Percentiles rank a stretch among this genome's conserved stretches.
Conservation (phyloP, 108 stramenopile species). For the Pseudonitzschia multistriata region DNA sequence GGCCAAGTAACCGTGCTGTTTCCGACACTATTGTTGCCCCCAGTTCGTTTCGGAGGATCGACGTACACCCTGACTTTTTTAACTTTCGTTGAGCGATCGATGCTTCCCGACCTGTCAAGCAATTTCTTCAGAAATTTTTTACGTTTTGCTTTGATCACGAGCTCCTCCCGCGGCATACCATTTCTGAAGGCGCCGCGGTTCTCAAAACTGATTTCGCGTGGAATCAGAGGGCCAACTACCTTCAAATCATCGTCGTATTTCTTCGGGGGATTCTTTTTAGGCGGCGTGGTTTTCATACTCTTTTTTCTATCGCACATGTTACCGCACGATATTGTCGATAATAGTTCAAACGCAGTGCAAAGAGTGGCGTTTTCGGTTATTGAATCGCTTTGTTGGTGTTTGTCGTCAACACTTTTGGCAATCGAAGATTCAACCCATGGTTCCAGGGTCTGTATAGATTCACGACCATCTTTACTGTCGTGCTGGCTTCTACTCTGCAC, state of each 20-base stretch:
- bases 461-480: neutral
- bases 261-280: neutral
- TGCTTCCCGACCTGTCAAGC: neutral
- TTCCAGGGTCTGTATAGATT: neutral
- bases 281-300: neutral
- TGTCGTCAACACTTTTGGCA: neutral
- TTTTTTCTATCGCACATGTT: constrained; percentile 2
- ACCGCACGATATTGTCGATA: constrained; percentile 4
- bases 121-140: constrained; percentile 1
- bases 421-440: constrained; percentile 10
- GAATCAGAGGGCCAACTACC: neutral
- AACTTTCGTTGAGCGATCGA: neutral
- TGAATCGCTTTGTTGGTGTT: constrained; percentile 5
- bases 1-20: constrained; percentile 1
- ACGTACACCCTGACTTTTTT: constrained; percentile 6
- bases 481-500: neutral
- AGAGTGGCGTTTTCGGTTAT: constrained; percentile 5
- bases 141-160: constrained; percentile 1
- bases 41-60: constrained; percentile 10
- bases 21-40: neutral
- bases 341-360: constrained; percentile 13
- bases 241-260: neutral
- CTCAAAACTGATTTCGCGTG: constrained; percentile 12
- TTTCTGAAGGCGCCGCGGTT: neutral
- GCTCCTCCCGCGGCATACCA: neutral